Evolutionary conservation across 345 rosid genomes (phyloP).

Genomic region (Hibiscus trionum): DNA sequence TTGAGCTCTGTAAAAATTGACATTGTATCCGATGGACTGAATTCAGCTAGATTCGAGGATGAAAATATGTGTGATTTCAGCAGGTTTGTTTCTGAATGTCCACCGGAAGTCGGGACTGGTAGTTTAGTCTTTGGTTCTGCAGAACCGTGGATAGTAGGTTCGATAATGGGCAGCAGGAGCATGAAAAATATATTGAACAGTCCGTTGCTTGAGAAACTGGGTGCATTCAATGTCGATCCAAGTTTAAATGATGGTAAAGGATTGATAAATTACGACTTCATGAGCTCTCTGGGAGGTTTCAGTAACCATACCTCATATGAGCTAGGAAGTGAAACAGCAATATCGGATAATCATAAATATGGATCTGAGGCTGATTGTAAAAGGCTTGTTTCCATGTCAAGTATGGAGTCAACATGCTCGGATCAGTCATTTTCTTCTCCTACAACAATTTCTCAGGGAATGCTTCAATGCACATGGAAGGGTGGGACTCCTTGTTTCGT

Average conservation of each 20-base stretch:
- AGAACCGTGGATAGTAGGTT: conserved; percentile 47
- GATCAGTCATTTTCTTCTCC: conserved; percentile 45
- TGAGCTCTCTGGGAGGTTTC: conserved; percentile 25
- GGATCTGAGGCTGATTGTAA: conserved; percentile 23
- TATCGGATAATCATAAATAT: conserved; percentile 13
- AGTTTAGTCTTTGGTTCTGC: conserved; percentile 43
- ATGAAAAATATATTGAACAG: conserved; percentile 53
- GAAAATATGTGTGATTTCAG: conserved; percentile 27
- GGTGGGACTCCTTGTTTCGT: conserved; percentile 59
- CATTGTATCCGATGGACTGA: neutral
- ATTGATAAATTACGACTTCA: conserved; percentile 24
- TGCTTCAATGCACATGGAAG: conserved; percentile 73
- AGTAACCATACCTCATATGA: conserved; percentile 26
- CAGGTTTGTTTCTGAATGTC: conserved; percentile 40
- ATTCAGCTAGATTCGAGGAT: conserved; percentile 16
- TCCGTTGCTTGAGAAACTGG: conserved; percentile 40
- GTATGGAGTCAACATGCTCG: conserved; percentile 46
- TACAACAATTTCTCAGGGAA: conserved; percentile 51
- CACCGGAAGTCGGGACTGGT: conserved; percentile 38
- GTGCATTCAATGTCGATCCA: conserved; percentile 31
- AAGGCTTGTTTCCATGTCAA: conserved; percentile 36
- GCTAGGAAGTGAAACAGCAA: conserved; percentile 17
- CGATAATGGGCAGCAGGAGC: conserved; percentile 66
- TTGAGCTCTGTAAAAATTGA: conserved; percentile 28
- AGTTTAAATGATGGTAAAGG: conserved; percentile 29